Conservation (phyloP, 352 stramenopile genomes). For the Aphanomyces stellatus region DNA sequence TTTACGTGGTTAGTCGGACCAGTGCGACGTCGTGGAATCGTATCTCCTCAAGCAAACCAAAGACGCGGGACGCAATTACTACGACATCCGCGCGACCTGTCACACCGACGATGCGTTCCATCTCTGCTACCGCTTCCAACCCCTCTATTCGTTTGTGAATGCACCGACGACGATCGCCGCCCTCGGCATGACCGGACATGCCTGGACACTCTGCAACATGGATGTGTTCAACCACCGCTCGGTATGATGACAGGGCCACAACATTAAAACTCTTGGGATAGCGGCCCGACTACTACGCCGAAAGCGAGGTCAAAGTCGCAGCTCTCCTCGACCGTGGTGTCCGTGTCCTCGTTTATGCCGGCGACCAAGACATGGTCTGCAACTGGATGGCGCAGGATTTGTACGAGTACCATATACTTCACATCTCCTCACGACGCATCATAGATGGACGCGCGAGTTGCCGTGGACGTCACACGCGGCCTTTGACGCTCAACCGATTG, state of each 20-base stretch:
- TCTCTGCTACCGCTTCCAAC: conserved; percentile 58
- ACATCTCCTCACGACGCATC: not conserved
- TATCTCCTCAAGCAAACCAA: not conserved
- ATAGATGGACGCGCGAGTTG: conserved; percentile 43
- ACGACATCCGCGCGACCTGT: conserved; percentile 55
- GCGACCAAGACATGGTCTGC: conserved; percentile 57
- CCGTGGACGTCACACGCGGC: conserved; percentile 30
- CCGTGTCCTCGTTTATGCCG: conserved; percentile 60
- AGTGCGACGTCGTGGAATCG: not conserved
- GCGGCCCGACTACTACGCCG: conserved; percentile 34
- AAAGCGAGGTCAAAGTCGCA: conserved; percentile 48
- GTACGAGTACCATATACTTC: not conserved
- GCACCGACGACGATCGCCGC: conserved; percentile 29
- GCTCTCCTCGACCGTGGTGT: conserved; percentile 37
- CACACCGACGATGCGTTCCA: conserved; percentile 36
- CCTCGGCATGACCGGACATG: conserved; percentile 28
- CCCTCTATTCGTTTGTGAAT: conserved; percentile 53
- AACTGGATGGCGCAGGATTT: conserved; percentile 59
- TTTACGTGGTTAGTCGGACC: conserved; percentile 20
- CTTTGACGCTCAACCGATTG: conserved; percentile 26
- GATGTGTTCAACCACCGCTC: conserved; percentile 9
- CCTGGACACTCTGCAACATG: conserved; percentile 44
- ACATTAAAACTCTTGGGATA: conserved; percentile 18
- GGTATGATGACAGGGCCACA: not conserved
- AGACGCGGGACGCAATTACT: conserved; percentile 37